Conservation (phyloP, 768 basidiomycete genomes). For the Leccinellum luteum region DNA sequence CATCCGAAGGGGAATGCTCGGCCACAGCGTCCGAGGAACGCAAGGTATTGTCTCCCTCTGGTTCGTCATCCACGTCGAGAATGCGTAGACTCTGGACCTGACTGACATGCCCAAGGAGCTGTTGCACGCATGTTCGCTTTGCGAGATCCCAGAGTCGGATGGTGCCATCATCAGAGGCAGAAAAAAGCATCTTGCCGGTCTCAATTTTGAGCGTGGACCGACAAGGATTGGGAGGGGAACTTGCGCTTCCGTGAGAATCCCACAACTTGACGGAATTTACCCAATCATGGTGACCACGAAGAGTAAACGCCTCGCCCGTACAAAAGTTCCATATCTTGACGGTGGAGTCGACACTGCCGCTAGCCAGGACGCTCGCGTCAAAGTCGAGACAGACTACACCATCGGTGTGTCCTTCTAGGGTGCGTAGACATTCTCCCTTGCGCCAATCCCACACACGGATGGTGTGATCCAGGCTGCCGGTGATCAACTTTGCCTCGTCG, state of each 20-base stretch:
- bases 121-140: conserved; percentile 72
- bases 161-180: conserved; percentile 91
- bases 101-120: conserved; percentile 86
- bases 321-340: conserved; percentile 95
- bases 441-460: conserved; percentile 98
- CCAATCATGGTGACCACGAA: conserved; percentile 94
- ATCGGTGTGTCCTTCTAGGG: conserved; percentile 85
- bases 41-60: conserved; percentile 21
- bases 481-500: conserved; percentile 92
- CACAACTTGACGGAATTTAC: conserved; percentile 94
- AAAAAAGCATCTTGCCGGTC: conserved; percentile 94
- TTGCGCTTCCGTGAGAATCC: conserved; percentile 47
- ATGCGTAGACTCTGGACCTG: conserved; percentile 92
- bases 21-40: conserved; percentile 9
- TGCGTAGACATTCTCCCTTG: conserved; percentile 81
- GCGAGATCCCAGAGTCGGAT: conserved; percentile 95
- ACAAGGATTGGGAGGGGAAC: conserved; percentile 15
- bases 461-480: conserved; percentile 94
- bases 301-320: conserved; percentile 86
- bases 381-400: conserved; percentile 91
- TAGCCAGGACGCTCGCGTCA: conserved; percentile 88
- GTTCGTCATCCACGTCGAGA: conserved; percentile 60
- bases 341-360: conserved; percentile 91
- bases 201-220: conserved; percentile 53
- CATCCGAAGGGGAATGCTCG: conserved; percentile 17